These are phyloP conservation scores for Polytrichum commune DNA, from an alignment of 225 moss, liverwort and hornwort species.

Conservation along the genomic window DNA sequence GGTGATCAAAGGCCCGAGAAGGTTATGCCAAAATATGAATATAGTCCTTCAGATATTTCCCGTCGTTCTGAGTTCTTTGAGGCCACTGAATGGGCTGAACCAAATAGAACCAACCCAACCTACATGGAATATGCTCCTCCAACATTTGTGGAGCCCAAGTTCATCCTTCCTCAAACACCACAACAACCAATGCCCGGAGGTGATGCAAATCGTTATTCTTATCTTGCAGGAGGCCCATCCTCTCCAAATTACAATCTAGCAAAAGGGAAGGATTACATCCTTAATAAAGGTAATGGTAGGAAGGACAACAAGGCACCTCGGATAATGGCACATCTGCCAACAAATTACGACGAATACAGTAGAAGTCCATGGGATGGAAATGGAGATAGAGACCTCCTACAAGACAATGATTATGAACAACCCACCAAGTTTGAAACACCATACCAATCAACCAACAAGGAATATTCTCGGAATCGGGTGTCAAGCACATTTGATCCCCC, in stretches of 20 bases:
- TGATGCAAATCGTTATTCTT: conserved; percentile 20
- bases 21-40: background rate
- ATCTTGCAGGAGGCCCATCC: background rate
- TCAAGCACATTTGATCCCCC: background rate
- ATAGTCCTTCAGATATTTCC: background rate
- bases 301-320: background rate
- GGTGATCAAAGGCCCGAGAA: background rate
- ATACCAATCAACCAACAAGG: background rate
- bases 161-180: background rate
- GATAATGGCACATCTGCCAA: background rate
- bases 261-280: background rate
- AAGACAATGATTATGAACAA: background rate
- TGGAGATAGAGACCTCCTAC: background rate
- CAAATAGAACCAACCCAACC: background rate
- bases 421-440: background rate
- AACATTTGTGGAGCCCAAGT: background rate
- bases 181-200: conserved; percentile 3
- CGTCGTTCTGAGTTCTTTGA: background rate
- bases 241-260: background rate
- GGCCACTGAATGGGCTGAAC: background rate
- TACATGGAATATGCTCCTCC: conserved; percentile 24
- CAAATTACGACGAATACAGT: background rate
- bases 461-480: background rate
- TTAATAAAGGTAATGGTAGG: background rate
- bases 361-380: background rate